A percentile compares a stretch with the other conserved stretches of the same genome.
Conservation (phyloP, 257 asterid genomes). For the Nicotiana tomentosiformis region DNA sequence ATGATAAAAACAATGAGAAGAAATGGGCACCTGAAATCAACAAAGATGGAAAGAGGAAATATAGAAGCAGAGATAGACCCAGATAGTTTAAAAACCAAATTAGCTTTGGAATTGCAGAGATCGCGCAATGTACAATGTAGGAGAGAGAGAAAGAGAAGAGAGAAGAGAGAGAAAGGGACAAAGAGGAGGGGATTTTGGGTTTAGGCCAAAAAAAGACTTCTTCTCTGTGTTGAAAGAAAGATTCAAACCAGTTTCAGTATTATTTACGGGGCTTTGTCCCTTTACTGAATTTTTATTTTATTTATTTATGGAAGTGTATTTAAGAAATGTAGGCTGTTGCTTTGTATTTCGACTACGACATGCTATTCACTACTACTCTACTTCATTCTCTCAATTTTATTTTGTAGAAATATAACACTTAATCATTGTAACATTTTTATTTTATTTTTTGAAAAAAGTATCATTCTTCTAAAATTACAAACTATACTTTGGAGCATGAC, state of each 20-base stretch:
- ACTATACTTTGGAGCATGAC: not conserved
- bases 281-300: not conserved
- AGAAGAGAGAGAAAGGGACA: slow-evolving; percentile 22
- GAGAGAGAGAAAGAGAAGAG: slow-evolving; percentile 27
- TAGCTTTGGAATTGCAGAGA: slow-evolving; percentile 40
- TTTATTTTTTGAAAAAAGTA: not conserved
- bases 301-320: not conserved
- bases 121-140: slow-evolving; percentile 42
- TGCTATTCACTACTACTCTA: not conserved
- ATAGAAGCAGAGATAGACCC: not conserved
- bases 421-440: not conserved
- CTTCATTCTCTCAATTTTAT: not conserved
- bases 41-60: slow-evolving; percentile 21
- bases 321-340: not conserved
- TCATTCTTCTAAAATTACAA: not conserved
- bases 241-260: slow-evolving; percentile 27
- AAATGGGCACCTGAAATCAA: slow-evolving; percentile 29
- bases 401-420: not conserved
- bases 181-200: slow-evolving; percentile 5
- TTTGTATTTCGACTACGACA: not conserved
- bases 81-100: slow-evolving; percentile 5
- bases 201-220: slow-evolving; percentile 12
- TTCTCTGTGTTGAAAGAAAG: slow-evolving; percentile 20
- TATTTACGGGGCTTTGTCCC: not conserved
- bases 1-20: not conserved